phyloP scores from a whole-genome alignment of 305 asterid species.

The Rubia tinctorum region DNA sequence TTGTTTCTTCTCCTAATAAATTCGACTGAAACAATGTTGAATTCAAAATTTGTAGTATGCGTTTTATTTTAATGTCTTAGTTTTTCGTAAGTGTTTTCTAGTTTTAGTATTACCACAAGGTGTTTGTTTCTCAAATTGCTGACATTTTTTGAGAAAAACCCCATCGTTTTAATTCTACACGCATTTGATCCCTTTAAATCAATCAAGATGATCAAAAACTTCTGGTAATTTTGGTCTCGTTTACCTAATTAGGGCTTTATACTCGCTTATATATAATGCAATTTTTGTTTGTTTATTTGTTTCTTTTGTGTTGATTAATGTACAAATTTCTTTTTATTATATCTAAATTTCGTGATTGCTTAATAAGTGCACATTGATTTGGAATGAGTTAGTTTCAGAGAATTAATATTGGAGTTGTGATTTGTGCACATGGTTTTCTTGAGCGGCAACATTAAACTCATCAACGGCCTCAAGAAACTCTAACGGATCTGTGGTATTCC shows the following conservation, averaged over 20 bases:
- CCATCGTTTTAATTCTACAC: neutral
- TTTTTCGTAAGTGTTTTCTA: too few species aligned
- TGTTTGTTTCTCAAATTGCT: neutral
- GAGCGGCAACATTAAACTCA: too few species aligned
- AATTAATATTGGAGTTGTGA: too few species aligned
- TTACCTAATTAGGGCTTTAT: neutral
- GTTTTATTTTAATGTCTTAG: too few species aligned
- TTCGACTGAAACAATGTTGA: too few species aligned
- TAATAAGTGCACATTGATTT: neutral
- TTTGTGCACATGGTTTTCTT: too few species aligned
- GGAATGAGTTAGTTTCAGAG: neutral
- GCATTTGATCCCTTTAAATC: neutral
- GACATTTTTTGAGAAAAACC: neutral
- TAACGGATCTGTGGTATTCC: too few species aligned
- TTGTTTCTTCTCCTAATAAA: too few species aligned
- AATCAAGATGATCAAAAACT: constrained; percentile 49
- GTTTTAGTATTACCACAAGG: too few species aligned
- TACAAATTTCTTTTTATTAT: neutral
- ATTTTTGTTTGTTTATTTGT: neutral
- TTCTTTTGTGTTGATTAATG: neutral
- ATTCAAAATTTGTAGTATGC: too few species aligned
- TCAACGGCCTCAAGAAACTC: too few species aligned
- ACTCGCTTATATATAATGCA: neutral
- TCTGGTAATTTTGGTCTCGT: constrained; percentile 39
- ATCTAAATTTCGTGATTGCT: neutral